These are phyloP conservation scores for Carex cristatella DNA, from an alignment of 176 grass and related monocot species.

Conservation along the genomic window DNA sequence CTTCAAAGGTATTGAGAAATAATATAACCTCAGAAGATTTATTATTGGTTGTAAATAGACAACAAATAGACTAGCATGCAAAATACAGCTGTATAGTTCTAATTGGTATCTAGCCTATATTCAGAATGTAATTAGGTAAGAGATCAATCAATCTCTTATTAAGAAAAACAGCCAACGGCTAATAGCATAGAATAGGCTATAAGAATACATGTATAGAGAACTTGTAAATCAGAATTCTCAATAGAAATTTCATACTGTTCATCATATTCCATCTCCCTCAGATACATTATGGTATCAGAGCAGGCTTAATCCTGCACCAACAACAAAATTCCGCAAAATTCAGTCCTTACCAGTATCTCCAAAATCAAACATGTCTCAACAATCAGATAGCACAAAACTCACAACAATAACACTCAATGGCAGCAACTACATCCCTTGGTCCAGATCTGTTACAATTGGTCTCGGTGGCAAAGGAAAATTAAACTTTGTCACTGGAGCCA, in stretches of 20 bases:
- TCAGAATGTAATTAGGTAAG: background rate
- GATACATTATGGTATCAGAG: too few relatives aligned
- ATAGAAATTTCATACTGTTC: background rate
- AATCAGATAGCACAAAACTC: too few relatives aligned
- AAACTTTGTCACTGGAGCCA: background rate
- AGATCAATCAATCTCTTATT: background rate
- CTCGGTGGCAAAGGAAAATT: background rate
- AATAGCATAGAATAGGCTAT: background rate
- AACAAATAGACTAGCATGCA: too few relatives aligned
- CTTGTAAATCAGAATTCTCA: background rate
- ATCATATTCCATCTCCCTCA: background rate
- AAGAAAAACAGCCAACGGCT: background rate
- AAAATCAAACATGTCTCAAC: too few relatives aligned
- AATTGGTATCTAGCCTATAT: background rate
- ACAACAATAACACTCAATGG: background rate
- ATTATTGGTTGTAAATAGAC: too few relatives aligned
- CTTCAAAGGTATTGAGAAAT: too few relatives aligned
- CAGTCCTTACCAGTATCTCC: too few relatives aligned
- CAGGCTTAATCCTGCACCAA: too few relatives aligned
- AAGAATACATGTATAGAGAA: background rate
- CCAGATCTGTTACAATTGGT: background rate
- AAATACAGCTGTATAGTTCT: background rate
- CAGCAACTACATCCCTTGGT: background rate
- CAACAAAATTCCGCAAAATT: too few relatives aligned
- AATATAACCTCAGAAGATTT: too few relatives aligned